Evolutionary conservation across 306 rosid genomes (phyloP).

Genomic region (Sicyos edulis): DNA sequence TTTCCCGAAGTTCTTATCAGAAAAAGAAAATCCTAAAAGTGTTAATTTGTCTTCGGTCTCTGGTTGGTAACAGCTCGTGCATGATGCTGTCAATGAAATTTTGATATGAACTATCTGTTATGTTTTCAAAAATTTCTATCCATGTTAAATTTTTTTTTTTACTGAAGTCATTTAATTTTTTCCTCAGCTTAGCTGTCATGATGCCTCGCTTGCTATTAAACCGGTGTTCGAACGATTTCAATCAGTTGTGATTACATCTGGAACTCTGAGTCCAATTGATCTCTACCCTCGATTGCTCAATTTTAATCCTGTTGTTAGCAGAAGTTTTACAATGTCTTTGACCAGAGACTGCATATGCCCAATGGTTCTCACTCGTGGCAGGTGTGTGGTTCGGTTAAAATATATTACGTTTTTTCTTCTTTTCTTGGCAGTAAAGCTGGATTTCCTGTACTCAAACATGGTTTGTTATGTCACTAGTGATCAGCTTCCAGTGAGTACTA

Average conservation of each 20-base stretch:
- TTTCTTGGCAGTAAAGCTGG: not conserved
- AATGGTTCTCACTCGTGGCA: slow-evolving; percentile 98
- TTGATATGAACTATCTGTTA: not conserved
- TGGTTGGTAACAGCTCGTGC: not conserved
- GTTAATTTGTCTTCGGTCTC: not conserved
- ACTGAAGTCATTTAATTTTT: slow-evolving; percentile 10
- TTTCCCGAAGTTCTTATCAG: not conserved
- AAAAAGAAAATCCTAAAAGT: slow-evolving; percentile 9
- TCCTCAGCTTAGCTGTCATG: slow-evolving; percentile 92
- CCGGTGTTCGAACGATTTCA: slow-evolving; percentile 96
- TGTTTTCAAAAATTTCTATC: not conserved
- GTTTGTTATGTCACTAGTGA: slow-evolving; percentile 50
- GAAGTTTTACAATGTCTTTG: slow-evolving; percentile 95
- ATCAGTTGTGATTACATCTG: slow-evolving; percentile 89
- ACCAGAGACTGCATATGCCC: slow-evolving; percentile 98
- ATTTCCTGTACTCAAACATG: slow-evolving; percentile 16
- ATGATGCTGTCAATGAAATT: not conserved
- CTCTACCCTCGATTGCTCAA: slow-evolving; percentile 85
- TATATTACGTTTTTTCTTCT: not conserved
- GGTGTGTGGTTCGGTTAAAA: slow-evolving; percentile 39
- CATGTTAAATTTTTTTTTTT: too few relatives aligned
- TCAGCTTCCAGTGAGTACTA: slow-evolving; percentile 93
- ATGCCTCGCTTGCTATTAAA: slow-evolving; percentile 92
- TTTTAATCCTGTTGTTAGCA: slow-evolving; percentile 89
- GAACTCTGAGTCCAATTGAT: slow-evolving; percentile 94